These are phyloP conservation scores for Waltiozyma sp. DNA, from an alignment of 1,139 yeast genomes.

Conservation along the genomic window DNA sequence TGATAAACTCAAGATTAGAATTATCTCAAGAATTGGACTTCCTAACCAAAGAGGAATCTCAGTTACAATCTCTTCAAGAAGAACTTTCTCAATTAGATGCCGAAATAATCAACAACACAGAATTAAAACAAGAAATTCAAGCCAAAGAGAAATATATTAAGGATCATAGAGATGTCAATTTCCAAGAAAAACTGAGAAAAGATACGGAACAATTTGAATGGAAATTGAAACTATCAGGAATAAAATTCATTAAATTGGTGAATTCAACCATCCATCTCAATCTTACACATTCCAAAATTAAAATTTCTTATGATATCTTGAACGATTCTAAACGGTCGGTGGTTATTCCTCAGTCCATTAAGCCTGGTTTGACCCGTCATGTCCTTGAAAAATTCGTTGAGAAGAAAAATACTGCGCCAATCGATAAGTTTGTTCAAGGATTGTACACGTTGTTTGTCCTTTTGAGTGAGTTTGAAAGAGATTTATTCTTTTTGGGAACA, in stretches of 20 bases:
- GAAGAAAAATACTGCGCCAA: not conserved
- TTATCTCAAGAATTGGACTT: conserved; percentile 9
- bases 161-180: conserved; percentile 14
- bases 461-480: not conserved
- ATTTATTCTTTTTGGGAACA: not conserved
- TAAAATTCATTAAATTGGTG: conserved; percentile 11
- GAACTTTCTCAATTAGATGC: conserved; percentile 6
- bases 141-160: conserved; percentile 8
- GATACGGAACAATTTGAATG: conserved; percentile 10
- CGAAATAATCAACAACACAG: conserved; percentile 8
- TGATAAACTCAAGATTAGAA: conserved; percentile 9
- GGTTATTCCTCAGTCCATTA: conserved; percentile 1
- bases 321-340: conserved; percentile 2
- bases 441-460: not conserved
- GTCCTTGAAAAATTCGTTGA: not conserved
- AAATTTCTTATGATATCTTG: conserved; percentile 6
- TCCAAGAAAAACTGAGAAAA: conserved; percentile 13
- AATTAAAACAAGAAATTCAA: conserved; percentile 13
- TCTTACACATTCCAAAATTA: conserved; percentile 4
- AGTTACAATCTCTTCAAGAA: conserved; percentile 2
- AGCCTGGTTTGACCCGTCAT: not conserved
- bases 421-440: not conserved
- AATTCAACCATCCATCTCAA: conserved; percentile 10
- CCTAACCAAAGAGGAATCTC: conserved; percentile 7
- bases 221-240: conserved; percentile 18